These are phyloP conservation scores for Gillenia trifoliata DNA, from an alignment of 306 rosid genomes.

Conservation along the genomic window DNA sequence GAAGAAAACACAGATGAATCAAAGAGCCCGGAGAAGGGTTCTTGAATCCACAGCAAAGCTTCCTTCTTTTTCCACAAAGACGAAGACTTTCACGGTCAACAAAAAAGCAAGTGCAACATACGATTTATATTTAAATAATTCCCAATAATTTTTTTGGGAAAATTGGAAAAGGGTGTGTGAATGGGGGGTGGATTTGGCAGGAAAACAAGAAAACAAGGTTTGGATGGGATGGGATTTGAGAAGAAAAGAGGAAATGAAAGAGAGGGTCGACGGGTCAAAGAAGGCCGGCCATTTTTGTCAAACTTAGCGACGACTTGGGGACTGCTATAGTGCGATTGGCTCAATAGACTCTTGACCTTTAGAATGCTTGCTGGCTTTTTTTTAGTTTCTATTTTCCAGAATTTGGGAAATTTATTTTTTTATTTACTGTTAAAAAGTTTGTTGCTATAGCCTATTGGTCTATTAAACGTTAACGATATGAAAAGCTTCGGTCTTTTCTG, in stretches of 20 bases:
- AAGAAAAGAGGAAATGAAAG: background rate
- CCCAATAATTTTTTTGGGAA: background rate
- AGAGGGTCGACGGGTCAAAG: conserved; percentile 23
- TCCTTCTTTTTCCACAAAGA: conserved; percentile 1
- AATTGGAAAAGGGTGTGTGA: conserved; percentile 23
- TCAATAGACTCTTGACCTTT: background rate
- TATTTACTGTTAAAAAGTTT: background rate
- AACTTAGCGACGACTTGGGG: conserved; percentile 35
- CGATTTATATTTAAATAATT: background rate
- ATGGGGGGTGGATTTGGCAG: background rate
- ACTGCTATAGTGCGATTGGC: background rate
- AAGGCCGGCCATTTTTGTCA: conserved; percentile 35
- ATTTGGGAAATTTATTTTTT: background rate
- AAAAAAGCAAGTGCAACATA: background rate
- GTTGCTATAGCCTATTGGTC: background rate
- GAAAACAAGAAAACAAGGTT: background rate
- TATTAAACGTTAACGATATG: background rate
- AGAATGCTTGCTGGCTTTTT: conserved; percentile 12
- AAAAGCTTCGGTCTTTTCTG: background rate
- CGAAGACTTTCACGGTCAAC: conserved; percentile 14
- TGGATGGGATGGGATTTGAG: background rate
- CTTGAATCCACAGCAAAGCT: conserved; percentile 6
- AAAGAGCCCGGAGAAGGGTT: conserved; percentile 13
- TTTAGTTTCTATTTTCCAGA: too few relatives aligned
- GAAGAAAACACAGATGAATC: background rate